Evolutionary conservation across 495 filamentous ascomycete genomes (phyloP).

Genomic region (Astrocystis sublimbata): DNA sequence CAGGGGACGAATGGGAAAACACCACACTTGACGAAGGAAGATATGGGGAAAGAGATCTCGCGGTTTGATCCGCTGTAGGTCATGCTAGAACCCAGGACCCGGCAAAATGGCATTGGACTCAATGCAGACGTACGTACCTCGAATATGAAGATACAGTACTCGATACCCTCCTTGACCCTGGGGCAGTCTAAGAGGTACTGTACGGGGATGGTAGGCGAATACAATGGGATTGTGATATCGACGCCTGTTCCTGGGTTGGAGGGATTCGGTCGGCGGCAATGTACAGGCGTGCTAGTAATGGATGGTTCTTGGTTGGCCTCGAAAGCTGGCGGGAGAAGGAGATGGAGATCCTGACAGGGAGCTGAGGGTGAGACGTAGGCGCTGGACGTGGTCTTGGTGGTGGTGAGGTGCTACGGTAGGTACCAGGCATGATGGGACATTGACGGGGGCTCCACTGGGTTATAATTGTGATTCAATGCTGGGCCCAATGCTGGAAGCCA

Average conservation of each 20-base stretch:
- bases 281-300: too few relatives aligned
- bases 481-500: too few relatives aligned
- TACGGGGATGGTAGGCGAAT: constrained; percentile 14
- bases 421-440: too few relatives aligned
- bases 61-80: neutral
- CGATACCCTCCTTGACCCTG: too few relatives aligned
- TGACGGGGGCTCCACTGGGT: constrained; percentile 9
- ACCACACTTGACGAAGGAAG: neutral
- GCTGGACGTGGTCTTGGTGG: too few relatives aligned
- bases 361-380: neutral
- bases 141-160: neutral
- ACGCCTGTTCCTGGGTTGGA: constrained; percentile 5
- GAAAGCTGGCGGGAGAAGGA: too few relatives aligned
- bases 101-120: neutral
- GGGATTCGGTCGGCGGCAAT: neutral
- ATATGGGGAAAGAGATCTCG: neutral
- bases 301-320: neutral
- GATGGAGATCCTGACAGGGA: neutral
- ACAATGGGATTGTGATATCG: constrained; percentile 13
- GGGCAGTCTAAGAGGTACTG: constrained; percentile 1
- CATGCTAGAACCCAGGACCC: neutral
- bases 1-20: neutral
- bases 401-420: neutral
- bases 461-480: constrained; percentile 3
- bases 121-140: constrained; percentile 11